Percentiles rank a stretch among this genome's conserved stretches.
These are phyloP conservation scores for Trypanosoma congolense DNA, from an alignment of 208 protist genomes.

Conservation along the genomic window DNA sequence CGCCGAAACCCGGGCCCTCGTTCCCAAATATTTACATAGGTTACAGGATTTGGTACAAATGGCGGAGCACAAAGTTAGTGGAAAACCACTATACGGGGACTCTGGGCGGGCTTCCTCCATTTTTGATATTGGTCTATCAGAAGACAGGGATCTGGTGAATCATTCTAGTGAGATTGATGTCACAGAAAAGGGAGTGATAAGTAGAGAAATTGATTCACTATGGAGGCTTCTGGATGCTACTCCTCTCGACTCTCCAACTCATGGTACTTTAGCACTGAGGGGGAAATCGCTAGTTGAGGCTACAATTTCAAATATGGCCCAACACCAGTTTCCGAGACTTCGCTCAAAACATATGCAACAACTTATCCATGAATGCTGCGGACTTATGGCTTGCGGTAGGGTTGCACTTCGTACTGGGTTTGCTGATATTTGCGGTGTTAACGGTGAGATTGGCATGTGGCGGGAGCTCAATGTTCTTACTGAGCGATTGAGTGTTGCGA, in stretches of 20 bases:
- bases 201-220: slow-evolving; percentile 58
- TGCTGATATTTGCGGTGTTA: slow-evolving; percentile 51
- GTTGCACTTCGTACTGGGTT: slow-evolving; percentile 71
- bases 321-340: slow-evolving; percentile 63
- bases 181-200: slow-evolving; percentile 5
- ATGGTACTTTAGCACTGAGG: slow-evolving; percentile 65
- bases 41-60: slow-evolving; percentile 16
- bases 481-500: slow-evolving; percentile 54
- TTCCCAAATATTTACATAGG: slow-evolving; percentile 17
- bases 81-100: not conserved
- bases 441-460: slow-evolving; percentile 80
- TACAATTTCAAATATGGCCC: slow-evolving; percentile 35
- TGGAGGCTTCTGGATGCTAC: slow-evolving; percentile 75
- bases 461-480: slow-evolving; percentile 80
- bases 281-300: slow-evolving; percentile 66
- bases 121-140: not conserved
- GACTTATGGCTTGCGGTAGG: slow-evolving; percentile 66
- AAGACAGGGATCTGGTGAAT: slow-evolving; percentile 8
- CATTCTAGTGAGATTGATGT: not conserved
- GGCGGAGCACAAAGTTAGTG: not conserved
- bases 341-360: slow-evolving; percentile 79
- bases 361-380: slow-evolving; percentile 70
- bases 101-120: not conserved
- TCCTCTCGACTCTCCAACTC: slow-evolving; percentile 75
- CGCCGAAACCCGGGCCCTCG: slow-evolving; percentile 12